Evolutionary conservation across 2,329 filamentous ascomycete genomes (phyloP).

Genomic region (Cylindrodendrum hubeiense): DNA sequence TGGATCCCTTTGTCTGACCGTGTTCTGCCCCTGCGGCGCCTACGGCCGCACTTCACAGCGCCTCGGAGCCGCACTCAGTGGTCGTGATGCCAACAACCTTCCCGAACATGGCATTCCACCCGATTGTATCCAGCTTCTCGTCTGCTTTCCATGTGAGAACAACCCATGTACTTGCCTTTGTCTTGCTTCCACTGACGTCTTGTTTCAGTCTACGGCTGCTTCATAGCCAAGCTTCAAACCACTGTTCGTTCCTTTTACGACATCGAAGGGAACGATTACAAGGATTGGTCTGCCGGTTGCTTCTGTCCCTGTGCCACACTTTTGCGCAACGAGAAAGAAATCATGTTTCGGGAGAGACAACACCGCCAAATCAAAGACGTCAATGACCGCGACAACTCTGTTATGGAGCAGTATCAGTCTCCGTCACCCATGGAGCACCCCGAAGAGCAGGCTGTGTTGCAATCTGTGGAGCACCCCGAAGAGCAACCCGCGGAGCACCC

Average conservation of each 20-base stretch:
- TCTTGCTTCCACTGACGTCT: background rate
- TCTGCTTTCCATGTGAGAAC: conserved; percentile 45
- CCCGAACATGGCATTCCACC: conserved; percentile 35
- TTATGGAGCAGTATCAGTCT: conserved; percentile 35
- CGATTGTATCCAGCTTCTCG: conserved; percentile 40
- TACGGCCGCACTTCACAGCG: conserved; percentile 46
- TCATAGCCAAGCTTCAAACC: conserved; percentile 46
- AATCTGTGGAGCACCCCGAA: too few species aligned
- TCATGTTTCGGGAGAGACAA: conserved; percentile 45
- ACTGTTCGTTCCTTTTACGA: conserved; percentile 49
- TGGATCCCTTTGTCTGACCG: conserved; percentile 22
- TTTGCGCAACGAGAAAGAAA: conserved; percentile 48
- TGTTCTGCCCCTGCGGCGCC: conserved; percentile 41
- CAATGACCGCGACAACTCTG: conserved; percentile 13
- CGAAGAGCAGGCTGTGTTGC: too few species aligned
- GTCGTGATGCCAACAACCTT: conserved; percentile 31
- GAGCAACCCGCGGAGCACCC: background rate
- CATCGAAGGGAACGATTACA: conserved; percentile 42
- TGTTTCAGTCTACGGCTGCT: conserved; percentile 46
- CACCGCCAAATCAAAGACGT: conserved; percentile 20
- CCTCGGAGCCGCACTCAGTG: conserved; percentile 36
- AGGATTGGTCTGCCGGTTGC: conserved; percentile 44
- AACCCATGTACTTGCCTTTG: background rate
- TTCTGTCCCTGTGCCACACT: conserved; percentile 46
- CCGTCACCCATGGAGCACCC: conserved; percentile 39